Conservation (phyloP, 2,329 filamentous ascomycete species). For the Blastomyces parvus region DNA sequence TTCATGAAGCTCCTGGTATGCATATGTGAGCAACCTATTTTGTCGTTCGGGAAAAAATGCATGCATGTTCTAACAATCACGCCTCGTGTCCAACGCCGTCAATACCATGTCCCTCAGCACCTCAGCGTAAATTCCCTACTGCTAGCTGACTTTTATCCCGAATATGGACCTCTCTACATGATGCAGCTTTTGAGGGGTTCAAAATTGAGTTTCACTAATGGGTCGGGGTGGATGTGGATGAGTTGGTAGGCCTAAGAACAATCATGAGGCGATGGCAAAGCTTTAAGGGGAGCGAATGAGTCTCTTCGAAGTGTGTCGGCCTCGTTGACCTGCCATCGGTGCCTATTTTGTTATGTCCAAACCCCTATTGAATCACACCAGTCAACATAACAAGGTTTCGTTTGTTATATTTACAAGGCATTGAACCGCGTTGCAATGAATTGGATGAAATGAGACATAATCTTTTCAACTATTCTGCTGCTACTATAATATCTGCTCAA, state of each 20-base stretch:
- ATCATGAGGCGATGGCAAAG: slow-evolving; percentile 5
- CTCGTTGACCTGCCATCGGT: not conserved
- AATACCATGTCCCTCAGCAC: not conserved
- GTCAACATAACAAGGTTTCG: not conserved
- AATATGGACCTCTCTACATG: not conserved
- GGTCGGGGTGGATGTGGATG: not conserved
- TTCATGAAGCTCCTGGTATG: not conserved
- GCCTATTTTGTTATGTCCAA: not conserved
- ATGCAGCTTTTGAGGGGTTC: not conserved
- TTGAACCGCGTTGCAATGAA: not conserved
- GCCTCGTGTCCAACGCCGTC: not conserved
- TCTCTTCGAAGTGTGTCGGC: not conserved
- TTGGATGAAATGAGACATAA: not conserved
- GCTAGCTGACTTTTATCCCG: not conserved
- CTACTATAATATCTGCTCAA: not conserved
- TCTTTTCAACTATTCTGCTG: not conserved
- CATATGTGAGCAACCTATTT: not conserved
- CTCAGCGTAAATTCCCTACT: not conserved
- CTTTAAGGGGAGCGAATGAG: not conserved
- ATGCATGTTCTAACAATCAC: not conserved
- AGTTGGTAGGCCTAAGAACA: not conserved
- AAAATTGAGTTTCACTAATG: slow-evolving; percentile 7
- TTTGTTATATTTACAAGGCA: slow-evolving; percentile 8
- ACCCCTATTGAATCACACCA: not conserved
- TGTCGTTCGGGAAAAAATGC: not conserved